Evolutionary conservation across 768 basidiomycete genomes (phyloP).

Genomic region (Cystoderma amianthinum): DNA sequence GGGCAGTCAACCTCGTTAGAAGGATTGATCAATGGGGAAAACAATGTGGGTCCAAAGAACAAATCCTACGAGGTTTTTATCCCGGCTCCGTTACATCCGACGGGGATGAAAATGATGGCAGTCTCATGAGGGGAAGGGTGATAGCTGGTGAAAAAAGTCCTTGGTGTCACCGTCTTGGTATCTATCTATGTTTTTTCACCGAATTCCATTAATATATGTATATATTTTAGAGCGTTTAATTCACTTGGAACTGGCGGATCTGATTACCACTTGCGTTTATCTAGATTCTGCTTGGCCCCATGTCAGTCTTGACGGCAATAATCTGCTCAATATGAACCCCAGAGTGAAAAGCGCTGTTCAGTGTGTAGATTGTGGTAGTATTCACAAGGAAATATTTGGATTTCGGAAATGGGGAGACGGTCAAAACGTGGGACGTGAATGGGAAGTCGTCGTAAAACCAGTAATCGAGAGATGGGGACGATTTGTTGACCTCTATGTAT

Average conservation of each 20-base stretch:
- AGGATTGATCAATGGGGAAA: conserved; percentile 77
- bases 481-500: conserved; percentile 46
- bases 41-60: conserved; percentile 73
- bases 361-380: conserved; percentile 38
- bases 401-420: conserved; percentile 53
- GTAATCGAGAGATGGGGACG: conserved; percentile 74
- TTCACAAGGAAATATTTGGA: conserved; percentile 78
- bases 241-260: conserved; percentile 74
- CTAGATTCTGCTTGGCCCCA: conserved; percentile 43
- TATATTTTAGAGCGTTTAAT: conserved; percentile 53
- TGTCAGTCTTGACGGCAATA: conserved; percentile 14
- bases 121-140: conserved; percentile 61
- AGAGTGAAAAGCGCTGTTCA: conserved; percentile 11
- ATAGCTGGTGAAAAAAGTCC: conserved; percentile 53
- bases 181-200: conserved; percentile 6
- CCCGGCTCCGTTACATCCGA: conserved; percentile 45
- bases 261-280: conserved; percentile 52
- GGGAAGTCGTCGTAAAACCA: conserved; percentile 67
- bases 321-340: conserved; percentile 5
- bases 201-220: conserved; percentile 3
- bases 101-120: conserved; percentile 26
- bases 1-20: conserved; percentile 65
- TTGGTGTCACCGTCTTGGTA: conserved; percentile 63
- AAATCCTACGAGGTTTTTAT: conserved; percentile 69
- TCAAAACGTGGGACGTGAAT: conserved; percentile 56